These are phyloP conservation scores for Rhodotorula paludigena DNA, from an alignment of 768 basidiomycete genomes.

Conservation along the genomic window DNA sequence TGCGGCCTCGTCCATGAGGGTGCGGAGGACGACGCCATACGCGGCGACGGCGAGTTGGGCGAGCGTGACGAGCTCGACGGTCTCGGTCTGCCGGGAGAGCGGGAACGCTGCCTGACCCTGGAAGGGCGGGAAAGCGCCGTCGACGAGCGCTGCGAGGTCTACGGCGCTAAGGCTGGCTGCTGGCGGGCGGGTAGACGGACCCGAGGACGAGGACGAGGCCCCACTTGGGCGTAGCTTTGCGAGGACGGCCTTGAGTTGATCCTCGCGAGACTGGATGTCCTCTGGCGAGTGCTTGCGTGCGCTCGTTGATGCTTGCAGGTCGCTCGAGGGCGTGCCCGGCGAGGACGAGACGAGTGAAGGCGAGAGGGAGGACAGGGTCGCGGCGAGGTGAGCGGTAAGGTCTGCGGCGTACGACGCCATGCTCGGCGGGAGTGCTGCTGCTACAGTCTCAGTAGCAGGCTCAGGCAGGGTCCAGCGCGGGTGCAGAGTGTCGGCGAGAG, in stretches of 20 bases:
- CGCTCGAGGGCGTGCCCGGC: not conserved
- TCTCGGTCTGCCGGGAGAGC: slow-evolving; percentile 3
- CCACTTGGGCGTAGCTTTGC: not conserved
- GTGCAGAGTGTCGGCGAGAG: too few relatives aligned
- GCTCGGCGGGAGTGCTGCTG: not conserved
- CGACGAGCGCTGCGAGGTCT: slow-evolving; percentile 13
- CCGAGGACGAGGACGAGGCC: not conserved
- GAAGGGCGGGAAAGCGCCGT: slow-evolving; percentile 25
- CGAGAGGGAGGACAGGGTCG: not conserved
- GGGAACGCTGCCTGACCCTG: slow-evolving; percentile 10
- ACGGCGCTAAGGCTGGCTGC: not conserved
- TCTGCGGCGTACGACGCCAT: slow-evolving; percentile 19
- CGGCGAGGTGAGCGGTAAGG: slow-evolving; percentile 7
- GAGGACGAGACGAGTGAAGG: slow-evolving; percentile 7
- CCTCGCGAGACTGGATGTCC: too few relatives aligned
- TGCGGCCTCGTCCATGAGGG: slow-evolving; percentile 62
- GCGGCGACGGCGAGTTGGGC: slow-evolving; percentile 25
- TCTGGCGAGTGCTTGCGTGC: not conserved
- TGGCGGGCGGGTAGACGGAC: not conserved
- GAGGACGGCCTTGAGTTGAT: slow-evolving; percentile 5
- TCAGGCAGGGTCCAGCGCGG: too few relatives aligned
- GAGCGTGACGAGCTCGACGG: slow-evolving; percentile 28
- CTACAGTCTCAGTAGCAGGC: not conserved
- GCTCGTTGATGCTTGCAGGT: not conserved
- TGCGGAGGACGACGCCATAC: slow-evolving; percentile 13